Base-by-base conservation (phyloP, 148 eudicot species). In the Rhododendron williamsianum region DNA sequence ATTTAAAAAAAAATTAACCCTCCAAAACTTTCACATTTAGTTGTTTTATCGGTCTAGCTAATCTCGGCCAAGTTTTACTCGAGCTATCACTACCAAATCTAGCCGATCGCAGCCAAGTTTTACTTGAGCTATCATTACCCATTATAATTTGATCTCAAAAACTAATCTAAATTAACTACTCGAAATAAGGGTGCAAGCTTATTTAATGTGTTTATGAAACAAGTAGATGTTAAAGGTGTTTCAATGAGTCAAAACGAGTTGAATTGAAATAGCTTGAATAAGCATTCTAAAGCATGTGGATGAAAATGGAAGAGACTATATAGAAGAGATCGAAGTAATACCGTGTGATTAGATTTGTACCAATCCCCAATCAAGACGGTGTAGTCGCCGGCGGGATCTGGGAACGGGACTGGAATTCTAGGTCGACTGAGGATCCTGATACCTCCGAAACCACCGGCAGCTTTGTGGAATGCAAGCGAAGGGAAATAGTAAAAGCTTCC, bases 401-500 rank as follows among this genome's bases (percentile, higher is more conserved):
- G 86, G 49, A 97, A 97, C 2, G 99, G 99, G 56, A 97, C 98
- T 0, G 98, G 98, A 69, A 97, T 97, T 4, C 87, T 25, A 1
- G 99, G 99, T 41, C 99, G 90, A 88, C 99, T 97, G 41, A 94
- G 92, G 82, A 97, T 97, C 82, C 94, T 87, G 82, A 97, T 92
- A 9, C 98, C 98, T 77, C 99, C 99, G 36, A 95, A 97, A 18
- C 91, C 99, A 82, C 99, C 99, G 38, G 98, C 98, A 41, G 98
- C 99, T 85, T 97, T 97, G 88, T 97, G 99, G 85, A 95, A 94
- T 69, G 85, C 96, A 25, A 93, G 93, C 25, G 98, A 97, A n/a
- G 99, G 98, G 89, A 93, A 97, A 89, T 97, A 97, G 78, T 91
- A 97, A 85, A 97, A 95, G 90, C 98, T 95, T 78, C 99, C 99